Conservation (phyloP, 2,329 filamentous ascomycete species). For the Tolypocladium album region DNA sequence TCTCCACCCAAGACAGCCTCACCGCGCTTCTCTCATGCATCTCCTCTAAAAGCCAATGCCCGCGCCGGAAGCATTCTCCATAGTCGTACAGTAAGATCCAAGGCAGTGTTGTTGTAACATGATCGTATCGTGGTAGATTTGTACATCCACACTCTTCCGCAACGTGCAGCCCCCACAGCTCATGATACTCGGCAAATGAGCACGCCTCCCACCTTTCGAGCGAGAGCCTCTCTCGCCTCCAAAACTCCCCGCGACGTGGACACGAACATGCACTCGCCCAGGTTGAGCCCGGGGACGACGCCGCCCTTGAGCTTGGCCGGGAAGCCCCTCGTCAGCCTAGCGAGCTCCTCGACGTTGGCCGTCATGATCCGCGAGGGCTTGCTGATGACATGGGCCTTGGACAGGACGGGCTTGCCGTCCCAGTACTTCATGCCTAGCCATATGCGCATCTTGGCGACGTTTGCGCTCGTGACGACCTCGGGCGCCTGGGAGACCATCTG, state of each 20-base stretch:
- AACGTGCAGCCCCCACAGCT: constrained; percentile 3
- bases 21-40: background rate
- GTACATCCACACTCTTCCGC: background rate
- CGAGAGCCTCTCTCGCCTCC: constrained; percentile 73
- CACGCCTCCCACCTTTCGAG: constrained; percentile 70
- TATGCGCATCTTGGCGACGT: constrained; percentile 63
- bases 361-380: constrained; percentile 66
- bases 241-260: constrained; percentile 68
- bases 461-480: constrained; percentile 53
- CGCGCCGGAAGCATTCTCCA: background rate
- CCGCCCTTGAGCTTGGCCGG: constrained; percentile 47
- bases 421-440: constrained; percentile 91
- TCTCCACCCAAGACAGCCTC: background rate
- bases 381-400: constrained; percentile 53
- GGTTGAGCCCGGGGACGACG: constrained; percentile 60
- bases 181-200: constrained; percentile 60
- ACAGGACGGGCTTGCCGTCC: constrained; percentile 70
- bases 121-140: background rate
- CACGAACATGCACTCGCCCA: constrained; percentile 77
- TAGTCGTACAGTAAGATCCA: background rate
- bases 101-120: background rate
- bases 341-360: constrained; percentile 51
- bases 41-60: background rate
- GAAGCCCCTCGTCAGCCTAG: constrained; percentile 57
- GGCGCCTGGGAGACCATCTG: constrained; percentile 34